phyloP scores from a whole-genome alignment of 2,329 filamentous ascomycete genomes.

The Cadophora sp. region DNA sequence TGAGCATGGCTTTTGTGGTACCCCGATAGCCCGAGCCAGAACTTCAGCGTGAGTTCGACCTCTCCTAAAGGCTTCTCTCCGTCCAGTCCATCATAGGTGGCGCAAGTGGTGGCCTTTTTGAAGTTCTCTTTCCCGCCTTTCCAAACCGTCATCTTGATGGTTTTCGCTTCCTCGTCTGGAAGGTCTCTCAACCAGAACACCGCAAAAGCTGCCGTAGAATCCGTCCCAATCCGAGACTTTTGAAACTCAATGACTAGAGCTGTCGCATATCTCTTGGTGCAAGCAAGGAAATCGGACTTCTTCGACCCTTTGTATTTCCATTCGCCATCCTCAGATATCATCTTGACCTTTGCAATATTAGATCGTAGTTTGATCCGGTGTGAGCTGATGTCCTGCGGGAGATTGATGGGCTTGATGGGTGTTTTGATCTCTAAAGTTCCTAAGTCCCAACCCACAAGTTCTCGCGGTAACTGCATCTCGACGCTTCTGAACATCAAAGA shows the following conservation, averaged over 20 bases:
- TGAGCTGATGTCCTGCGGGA: constrained; percentile 55
- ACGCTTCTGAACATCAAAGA: constrained; percentile 78
- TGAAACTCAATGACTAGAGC: constrained; percentile 65
- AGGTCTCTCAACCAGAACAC: constrained; percentile 75
- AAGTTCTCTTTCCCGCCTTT: constrained; percentile 61
- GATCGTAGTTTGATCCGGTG: constrained; percentile 63
- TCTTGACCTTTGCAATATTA: constrained; percentile 63
- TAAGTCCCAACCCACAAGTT: constrained; percentile 72
- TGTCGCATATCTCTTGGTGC: constrained; percentile 66
- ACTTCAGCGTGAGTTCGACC: constrained; percentile 62
- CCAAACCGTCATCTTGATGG: constrained; percentile 67
- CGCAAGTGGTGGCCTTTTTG: constrained; percentile 58
- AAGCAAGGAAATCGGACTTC: constrained; percentile 57
- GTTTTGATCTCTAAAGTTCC: constrained; percentile 72
- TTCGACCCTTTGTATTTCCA: constrained; percentile 59
- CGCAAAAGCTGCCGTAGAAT: constrained; percentile 66
- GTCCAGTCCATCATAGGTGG: constrained; percentile 45
- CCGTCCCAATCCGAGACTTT: constrained; percentile 57
- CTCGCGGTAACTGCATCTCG: constrained; percentile 63
- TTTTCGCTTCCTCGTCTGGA: constrained; percentile 68
- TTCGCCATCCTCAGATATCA: constrained; percentile 49
- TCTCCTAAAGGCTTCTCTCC: constrained; percentile 62
- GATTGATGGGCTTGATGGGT: constrained; percentile 51
- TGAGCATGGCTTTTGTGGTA: constrained; percentile 60
- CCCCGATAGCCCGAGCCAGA: constrained; percentile 60